Percentiles rank a stretch among this genome's conserved stretches.
Conservation (phyloP, 306 rosid species). For the Glycine soja region DNA sequence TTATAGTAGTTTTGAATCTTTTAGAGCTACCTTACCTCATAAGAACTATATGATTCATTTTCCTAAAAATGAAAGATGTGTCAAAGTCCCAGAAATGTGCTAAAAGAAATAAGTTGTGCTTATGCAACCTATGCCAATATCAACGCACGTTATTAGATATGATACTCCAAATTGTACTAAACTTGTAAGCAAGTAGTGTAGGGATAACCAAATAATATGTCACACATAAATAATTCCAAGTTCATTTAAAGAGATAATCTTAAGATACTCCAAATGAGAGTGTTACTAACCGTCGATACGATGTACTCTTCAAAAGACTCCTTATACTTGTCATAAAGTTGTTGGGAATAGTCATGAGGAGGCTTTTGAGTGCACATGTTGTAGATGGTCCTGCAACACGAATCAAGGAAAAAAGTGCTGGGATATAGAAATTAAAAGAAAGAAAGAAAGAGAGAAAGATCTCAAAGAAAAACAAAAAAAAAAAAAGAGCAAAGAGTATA, state of each 20-base stretch:
- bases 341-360: slow-evolving; percentile 79
- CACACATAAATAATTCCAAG: neutral
- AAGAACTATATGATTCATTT: neutral
- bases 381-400: slow-evolving; percentile 66
- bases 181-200: neutral
- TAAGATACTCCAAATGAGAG: neutral
- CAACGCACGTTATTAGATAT: no score
- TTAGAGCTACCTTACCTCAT: neutral
- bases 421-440: neutral
- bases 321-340: slow-evolving; percentile 70
- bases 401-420: slow-evolving; percentile 33
- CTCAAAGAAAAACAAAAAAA: neutral
- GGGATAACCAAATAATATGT: neutral
- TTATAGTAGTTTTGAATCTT: neutral
- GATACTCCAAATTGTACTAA: neutral
- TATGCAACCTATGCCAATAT: neutral
- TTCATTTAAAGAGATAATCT: neutral
- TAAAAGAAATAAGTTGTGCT: neutral
- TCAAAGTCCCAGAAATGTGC: slow-evolving; percentile 5
- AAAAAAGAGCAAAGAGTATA: neutral
- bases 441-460: no score
- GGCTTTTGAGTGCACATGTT: slow-evolving; percentile 88
- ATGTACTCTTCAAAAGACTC: slow-evolving; percentile 74
- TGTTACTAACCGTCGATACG: slow-evolving; percentile 54
- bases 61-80: neutral